Conservation (phyloP, 257 asterid species). For the Solanum pinnatisectum region DNA sequence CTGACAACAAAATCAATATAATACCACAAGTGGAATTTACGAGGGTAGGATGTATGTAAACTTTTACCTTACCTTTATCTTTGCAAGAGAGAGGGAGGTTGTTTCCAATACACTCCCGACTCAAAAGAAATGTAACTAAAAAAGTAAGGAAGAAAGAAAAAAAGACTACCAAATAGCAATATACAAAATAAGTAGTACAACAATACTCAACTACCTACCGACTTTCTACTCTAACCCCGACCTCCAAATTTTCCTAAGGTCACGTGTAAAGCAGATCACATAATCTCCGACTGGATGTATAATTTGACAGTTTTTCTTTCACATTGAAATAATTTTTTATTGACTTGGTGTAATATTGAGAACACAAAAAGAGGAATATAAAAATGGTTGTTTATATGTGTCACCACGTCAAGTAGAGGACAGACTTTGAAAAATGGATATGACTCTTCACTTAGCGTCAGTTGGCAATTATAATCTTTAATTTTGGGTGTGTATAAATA, state of each 20-base stretch:
- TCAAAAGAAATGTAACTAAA: too few relatives aligned
- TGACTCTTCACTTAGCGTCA: too few relatives aligned
- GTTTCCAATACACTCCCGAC: background rate
- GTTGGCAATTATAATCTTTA: rapidly evolving
- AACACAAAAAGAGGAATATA: background rate
- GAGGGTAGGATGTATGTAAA: rapidly evolving
- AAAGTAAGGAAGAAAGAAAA: too few relatives aligned
- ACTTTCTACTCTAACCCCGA: background rate
- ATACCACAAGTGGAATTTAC: too few relatives aligned
- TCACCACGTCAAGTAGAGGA: background rate
- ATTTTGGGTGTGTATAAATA: rapidly evolving
- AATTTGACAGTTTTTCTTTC: background rate
- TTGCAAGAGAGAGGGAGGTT: background rate
- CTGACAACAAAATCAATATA: too few relatives aligned
- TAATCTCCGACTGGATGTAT: background rate
- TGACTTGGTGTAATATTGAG: background rate
- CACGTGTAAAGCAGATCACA: background rate
- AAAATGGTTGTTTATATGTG: background rate
- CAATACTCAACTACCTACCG: background rate
- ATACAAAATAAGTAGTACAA: too few relatives aligned
- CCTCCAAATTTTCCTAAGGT: background rate
- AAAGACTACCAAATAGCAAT: too few relatives aligned
- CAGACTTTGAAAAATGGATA: background rate
- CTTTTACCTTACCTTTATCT: too few relatives aligned
- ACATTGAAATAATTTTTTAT: background rate